These are phyloP conservation scores for Stephania yunnanensis DNA, from an alignment of 164 flowering plant genomes.

Conservation along the genomic window DNA sequence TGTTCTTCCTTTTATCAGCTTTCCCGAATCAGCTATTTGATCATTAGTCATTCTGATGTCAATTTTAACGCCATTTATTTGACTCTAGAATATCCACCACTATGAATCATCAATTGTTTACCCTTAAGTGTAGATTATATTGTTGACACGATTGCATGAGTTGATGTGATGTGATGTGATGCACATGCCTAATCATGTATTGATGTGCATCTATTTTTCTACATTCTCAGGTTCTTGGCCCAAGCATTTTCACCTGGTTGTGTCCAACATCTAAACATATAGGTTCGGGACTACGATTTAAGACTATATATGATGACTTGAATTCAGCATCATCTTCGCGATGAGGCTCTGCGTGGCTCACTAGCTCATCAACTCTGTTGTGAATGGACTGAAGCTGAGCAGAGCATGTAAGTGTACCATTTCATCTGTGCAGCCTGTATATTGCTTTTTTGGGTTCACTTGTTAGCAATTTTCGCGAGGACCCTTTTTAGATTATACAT, in stretches of 20 bases:
- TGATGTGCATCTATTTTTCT: not conserved
- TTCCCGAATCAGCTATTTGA: not conserved
- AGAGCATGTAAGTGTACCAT: not conserved
- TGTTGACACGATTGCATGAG: not conserved
- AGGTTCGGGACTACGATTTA: conserved; percentile 74
- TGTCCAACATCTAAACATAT: conserved; percentile 68
- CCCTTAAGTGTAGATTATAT: too few species aligned
- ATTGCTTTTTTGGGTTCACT: not conserved
- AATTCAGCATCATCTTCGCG: conserved; percentile 15
- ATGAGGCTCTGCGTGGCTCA: conserved; percentile 12
- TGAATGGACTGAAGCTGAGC: not conserved
- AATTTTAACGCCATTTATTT: too few species aligned
- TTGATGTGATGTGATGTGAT: not conserved
- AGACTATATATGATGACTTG: conserved; percentile 42
- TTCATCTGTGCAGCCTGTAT: not conserved
- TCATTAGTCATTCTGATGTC: not conserved
- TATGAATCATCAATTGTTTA: too few species aligned
- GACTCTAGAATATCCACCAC: too few species aligned
- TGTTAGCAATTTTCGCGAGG: not conserved
- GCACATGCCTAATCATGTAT: not conserved
- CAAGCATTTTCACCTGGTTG: conserved; percentile 63
- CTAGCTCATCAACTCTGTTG: not conserved
- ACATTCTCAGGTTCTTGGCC: conserved; percentile 64
- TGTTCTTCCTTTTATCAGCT: not conserved
- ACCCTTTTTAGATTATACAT: not conserved